Evolutionary conservation across 2,329 filamentous ascomycete species (phyloP).

Genomic region (Sporothrix protearum): DNA sequence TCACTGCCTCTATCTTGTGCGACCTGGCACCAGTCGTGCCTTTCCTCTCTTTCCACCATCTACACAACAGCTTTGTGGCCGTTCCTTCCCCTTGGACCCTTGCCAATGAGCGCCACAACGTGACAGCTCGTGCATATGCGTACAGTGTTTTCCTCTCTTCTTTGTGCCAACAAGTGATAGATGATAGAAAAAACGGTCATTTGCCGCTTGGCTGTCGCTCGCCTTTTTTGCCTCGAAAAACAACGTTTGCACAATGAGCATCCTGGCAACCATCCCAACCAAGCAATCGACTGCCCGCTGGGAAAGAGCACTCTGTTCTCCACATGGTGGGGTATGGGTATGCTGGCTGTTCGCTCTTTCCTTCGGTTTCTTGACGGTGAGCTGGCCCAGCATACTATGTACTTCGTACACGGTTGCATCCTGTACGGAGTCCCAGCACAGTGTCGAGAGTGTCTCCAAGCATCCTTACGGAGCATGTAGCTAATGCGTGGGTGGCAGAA

Average conservation of each 20-base stretch:
- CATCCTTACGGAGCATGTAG: no score
- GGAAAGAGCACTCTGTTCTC: not conserved
- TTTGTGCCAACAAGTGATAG: not conserved
- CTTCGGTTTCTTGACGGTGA: constrained; percentile 11
- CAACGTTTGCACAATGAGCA: not conserved
- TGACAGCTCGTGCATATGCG: not conserved
- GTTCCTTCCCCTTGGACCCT: not conserved
- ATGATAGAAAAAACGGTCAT: not conserved
- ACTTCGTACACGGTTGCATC: not conserved
- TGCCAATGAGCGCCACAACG: not conserved
- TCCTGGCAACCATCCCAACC: not conserved
- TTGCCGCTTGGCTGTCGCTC: not conserved
- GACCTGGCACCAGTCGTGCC: not conserved
- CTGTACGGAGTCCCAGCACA: constrained; percentile 9
- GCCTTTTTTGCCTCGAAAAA: not conserved
- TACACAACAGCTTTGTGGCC: not conserved
- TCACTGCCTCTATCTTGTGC: not conserved
- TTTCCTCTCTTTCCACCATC: not conserved
- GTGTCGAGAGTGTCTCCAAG: not conserved
- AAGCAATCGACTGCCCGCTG: not conserved
- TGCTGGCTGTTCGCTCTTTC: not conserved
- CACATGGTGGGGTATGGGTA: not conserved
- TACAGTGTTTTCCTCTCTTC: not conserved
- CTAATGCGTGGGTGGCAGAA: not conserved
- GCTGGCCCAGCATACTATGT: not conserved